These are phyloP conservation scores for Zoysia matrella DNA, from an alignment of 202 grass and related monocot genomes.

Conservation along the genomic window DNA sequence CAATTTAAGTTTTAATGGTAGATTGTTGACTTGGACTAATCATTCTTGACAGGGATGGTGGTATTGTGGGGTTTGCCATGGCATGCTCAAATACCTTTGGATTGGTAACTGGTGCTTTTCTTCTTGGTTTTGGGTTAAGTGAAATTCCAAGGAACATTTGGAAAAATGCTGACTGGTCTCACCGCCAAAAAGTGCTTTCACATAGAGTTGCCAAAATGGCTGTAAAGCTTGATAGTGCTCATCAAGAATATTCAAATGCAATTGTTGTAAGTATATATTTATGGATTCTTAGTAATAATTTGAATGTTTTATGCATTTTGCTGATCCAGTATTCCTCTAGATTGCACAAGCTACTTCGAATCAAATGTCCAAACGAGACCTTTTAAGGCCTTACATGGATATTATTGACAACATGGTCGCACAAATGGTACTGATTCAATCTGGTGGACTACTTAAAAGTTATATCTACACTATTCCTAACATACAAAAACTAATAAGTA, in stretches of 20 bases:
- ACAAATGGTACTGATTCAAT: constrained; percentile 72
- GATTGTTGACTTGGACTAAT: constrained; percentile 34
- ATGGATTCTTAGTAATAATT: constrained; percentile 21
- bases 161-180: constrained; percentile 92
- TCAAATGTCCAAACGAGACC: constrained; percentile 99
- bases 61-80: constrained; percentile 84
- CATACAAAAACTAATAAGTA: constrained; percentile 38
- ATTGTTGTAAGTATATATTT: constrained; percentile 79
- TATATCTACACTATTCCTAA: constrained; percentile 15
- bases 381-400: constrained; percentile 97
- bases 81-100: constrained; percentile 40
- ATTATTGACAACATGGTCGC: constrained; percentile 92
- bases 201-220: constrained; percentile 87
- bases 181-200: constrained; percentile 92
- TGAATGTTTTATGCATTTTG: constrained; percentile 3
- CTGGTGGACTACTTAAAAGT: constrained; percentile 7
- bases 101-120: constrained; percentile 97
- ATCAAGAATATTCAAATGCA: constrained; percentile 99
- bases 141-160: constrained; percentile 98
- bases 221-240: constrained; percentile 28
- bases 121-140: constrained; percentile 99
- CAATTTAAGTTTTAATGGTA: constrained; percentile 31
- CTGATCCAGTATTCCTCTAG: constrained; percentile 48
- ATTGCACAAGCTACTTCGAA: constrained; percentile 99
- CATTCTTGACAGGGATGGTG: constrained; percentile 69